Base-by-base conservation (phyloP, 768 basidiomycete genomes). In the Grammothele lineata region DNA sequence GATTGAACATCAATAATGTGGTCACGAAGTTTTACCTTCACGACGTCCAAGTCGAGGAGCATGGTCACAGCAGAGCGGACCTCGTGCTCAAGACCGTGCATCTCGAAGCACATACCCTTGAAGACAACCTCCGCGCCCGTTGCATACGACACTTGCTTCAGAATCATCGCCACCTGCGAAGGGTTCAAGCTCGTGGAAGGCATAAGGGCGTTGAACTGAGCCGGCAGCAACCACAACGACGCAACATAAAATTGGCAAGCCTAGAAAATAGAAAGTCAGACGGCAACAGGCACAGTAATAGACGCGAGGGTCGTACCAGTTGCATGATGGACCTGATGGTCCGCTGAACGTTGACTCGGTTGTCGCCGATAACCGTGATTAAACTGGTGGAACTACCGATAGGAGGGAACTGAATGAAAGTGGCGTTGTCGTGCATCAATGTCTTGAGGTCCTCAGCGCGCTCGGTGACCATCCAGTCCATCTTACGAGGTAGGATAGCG, bases 401-500 rank as follows among this genome's bases (percentile, higher is more conserved):
- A 26, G 90, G 77, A 11, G 95, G 93, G 57, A 96, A 90, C 59
- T 92, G 87, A 53, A 99, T 87, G 63, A 87, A 97, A 4, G 94
- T 95, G 6, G 91, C 92, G 54, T 97, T 97, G 70, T 99, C 95
- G 57, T 80, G 83, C 93, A 96, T 97, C 62, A 93, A 80, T 4
- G 83, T 75, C 67, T 85, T 92, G 60, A 99, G 72, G 53, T 98
- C 95, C 23, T 97, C 94, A 10, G 87, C 73, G n/a, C 89, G 83
- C 65, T 99, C 92, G n/a, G 88, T 90, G 45, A 96, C 81, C 81
- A 99, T 87, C 94, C 95, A 97, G 60, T 99, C 95, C 51, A 99
- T 75, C 65, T 99, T 99, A 53, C 95, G 86, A 47, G 95, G 95
- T 19, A 96, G 77, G 45, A 97, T 87, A 5, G 92, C 90, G 14